phyloP scores from a whole-genome alignment of 2,329 filamentous ascomycete species.

The Microsporum audouinii region DNA sequence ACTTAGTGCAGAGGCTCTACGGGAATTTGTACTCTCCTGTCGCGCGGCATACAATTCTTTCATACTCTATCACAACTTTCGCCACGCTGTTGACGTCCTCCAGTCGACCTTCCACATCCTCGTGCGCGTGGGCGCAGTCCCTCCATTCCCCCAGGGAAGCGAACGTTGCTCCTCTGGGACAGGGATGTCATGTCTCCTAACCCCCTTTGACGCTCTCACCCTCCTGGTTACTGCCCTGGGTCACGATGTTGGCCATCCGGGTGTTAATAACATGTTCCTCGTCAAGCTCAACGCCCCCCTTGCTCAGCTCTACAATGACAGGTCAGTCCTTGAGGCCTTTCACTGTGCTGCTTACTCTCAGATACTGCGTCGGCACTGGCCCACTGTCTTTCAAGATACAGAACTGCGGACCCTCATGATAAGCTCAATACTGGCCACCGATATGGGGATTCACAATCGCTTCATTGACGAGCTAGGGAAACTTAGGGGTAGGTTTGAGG shows the following conservation, averaged over 20 bases:
- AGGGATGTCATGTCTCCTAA: constrained; percentile 62
- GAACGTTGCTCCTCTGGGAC: constrained; percentile 36
- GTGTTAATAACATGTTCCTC: constrained; percentile 95
- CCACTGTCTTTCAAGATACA: constrained; percentile 62
- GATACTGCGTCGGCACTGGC: constrained; percentile 88
- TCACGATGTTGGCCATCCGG: constrained; percentile 93
- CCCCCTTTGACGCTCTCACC: constrained; percentile 77
- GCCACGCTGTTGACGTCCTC: constrained; percentile 90
- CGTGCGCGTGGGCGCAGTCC: constrained; percentile 63
- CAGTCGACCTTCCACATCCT: constrained; percentile 90
- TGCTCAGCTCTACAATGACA: constrained; percentile 92
- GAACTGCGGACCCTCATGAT: constrained; percentile 86
- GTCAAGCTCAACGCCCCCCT: constrained; percentile 84
- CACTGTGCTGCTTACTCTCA: constrained; percentile 96
- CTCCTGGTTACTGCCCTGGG: constrained; percentile 92
- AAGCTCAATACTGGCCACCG: constrained; percentile 90
- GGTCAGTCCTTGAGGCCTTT: constrained; percentile 91
- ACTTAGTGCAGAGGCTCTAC: constrained; percentile 55
- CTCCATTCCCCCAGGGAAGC: constrained; percentile 47
- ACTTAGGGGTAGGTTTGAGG: constrained; percentile 64
- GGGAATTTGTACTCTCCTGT: constrained; percentile 75
- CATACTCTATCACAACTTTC: constrained; percentile 96
- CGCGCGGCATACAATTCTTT: constrained; percentile 92
- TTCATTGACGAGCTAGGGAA: constrained; percentile 86
- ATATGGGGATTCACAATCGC: constrained; percentile 94